Evolutionary conservation across 192 early-diverging fungal species (phyloP).

Genomic region (Podila horticola): DNA sequence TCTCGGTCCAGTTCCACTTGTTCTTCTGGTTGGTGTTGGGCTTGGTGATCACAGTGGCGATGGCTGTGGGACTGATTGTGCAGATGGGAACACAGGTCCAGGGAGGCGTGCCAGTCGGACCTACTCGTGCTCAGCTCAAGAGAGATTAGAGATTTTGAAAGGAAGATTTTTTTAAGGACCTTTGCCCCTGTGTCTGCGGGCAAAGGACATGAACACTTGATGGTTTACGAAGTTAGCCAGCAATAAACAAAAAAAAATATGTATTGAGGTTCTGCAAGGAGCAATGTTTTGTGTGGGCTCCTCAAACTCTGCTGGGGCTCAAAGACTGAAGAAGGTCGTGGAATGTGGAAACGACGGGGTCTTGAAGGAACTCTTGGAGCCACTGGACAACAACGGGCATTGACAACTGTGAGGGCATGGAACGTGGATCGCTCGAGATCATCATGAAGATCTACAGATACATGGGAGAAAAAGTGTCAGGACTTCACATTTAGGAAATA

Average conservation of each 20-base stretch:
- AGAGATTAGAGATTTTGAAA: conserved; percentile 22
- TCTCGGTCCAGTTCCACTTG: conserved; percentile 46
- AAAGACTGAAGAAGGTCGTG: neutral
- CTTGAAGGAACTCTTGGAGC: conserved; percentile 1
- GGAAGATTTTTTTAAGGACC: too few species aligned
- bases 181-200: too few species aligned
- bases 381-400: neutral
- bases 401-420: neutral
- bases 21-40: conserved; percentile 46
- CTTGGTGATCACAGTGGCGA: conserved; percentile 15
- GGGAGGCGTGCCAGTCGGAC: conserved; percentile 47
- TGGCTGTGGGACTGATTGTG: conserved; percentile 36
- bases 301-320: neutral
- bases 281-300: neutral
- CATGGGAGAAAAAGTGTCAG: too few species aligned
- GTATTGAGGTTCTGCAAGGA: too few species aligned
- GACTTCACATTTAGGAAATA: too few species aligned
- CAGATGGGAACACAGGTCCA: conserved; percentile 44
- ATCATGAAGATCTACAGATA: neutral
- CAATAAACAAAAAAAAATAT: too few species aligned
- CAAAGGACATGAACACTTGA: too few species aligned
- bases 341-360: neutral
- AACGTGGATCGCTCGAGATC: neutral
- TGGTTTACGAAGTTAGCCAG: too few species aligned
- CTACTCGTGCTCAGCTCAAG: conserved; percentile 46